These are phyloP conservation scores for Suhomyces maxii DNA, from an alignment of 1,139 yeast genomes.

Conservation along the genomic window DNA sequence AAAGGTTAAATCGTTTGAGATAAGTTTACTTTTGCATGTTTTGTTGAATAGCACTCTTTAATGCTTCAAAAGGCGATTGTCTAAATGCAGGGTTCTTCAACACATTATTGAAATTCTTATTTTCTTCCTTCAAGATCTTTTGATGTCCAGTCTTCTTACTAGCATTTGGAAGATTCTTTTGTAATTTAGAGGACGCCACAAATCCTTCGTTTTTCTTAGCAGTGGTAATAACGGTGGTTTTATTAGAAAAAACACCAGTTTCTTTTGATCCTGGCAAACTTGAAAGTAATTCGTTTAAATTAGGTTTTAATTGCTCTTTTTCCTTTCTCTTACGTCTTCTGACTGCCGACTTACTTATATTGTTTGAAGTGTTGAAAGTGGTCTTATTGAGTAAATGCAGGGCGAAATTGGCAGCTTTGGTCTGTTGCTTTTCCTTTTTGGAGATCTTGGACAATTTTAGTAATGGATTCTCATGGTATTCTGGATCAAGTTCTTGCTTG, in stretches of 20 bases:
- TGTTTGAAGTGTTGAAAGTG: conserved; percentile 34
- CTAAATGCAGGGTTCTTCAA: conserved; percentile 53
- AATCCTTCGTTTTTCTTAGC: conserved; percentile 13
- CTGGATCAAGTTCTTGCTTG: conserved; percentile 19
- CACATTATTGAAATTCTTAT: conserved; percentile 53
- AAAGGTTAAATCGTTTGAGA: neutral
- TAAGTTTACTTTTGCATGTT: conserved; percentile 10
- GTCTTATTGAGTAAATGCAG: conserved; percentile 29
- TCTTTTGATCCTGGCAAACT: conserved; percentile 46
- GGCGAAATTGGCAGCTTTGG: conserved; percentile 31
- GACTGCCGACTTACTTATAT: conserved; percentile 62
- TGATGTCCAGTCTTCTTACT: conserved; percentile 56
- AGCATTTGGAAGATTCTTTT: conserved; percentile 61
- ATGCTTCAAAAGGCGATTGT: conserved; percentile 57
- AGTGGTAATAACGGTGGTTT: conserved; percentile 10
- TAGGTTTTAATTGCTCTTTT: conserved; percentile 63
- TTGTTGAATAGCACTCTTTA: conserved; percentile 42
- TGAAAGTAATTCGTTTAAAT: conserved; percentile 60
- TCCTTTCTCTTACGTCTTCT: conserved; percentile 67
- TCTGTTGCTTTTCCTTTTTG: conserved; percentile 54
- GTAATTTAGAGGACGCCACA: conserved; percentile 24
- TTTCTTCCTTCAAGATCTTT: conserved; percentile 53
- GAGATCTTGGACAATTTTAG: conserved; percentile 53
- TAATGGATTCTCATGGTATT: conserved; percentile 48
- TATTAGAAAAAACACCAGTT: conserved; percentile 8